These are phyloP conservation scores for Grosmannia clavigera DNA, from an alignment of 2,329 filamentous ascomycete genomes.

Conservation along the genomic window DNA sequence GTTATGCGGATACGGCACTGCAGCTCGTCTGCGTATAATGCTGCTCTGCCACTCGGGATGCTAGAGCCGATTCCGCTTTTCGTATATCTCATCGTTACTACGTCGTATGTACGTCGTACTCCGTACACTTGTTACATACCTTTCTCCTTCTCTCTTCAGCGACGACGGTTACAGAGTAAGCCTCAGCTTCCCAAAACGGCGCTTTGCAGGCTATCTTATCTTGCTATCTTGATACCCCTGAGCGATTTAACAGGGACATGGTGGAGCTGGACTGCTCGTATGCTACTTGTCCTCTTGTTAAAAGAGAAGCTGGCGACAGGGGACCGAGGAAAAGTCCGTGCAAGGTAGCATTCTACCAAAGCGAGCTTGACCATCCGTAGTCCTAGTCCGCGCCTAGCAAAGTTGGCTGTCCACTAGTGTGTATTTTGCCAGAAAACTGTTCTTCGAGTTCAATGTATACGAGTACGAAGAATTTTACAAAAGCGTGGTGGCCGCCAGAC, in stretches of 20 bases:
- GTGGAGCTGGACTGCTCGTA: neutral
- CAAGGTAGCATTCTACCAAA: neutral
- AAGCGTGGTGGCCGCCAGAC: neutral
- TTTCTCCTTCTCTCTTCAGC: no score
- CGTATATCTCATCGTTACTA: neutral
- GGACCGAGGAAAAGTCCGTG: neutral
- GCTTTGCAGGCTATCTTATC: no score
- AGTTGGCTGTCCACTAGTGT: neutral
- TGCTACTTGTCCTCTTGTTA: neutral
- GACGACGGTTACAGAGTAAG: no score
- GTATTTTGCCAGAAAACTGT: neutral
- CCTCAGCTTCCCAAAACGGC: no score
- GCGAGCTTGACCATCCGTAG: neutral
- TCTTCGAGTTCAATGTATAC: no score
- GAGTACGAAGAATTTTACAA: no score
- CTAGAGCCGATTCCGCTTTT: neutral
- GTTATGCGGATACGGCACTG: neutral
- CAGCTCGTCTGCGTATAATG: neutral
- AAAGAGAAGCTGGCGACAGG: no score
- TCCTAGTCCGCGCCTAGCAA: neutral
- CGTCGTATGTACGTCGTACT: neutral
- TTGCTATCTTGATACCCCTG: no score
- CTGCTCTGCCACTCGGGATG: neutral
- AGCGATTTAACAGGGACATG: no score
- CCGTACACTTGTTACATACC: no score